Base-by-base conservation (phyloP, 2,329 filamentous ascomycete genomes). In the Volutella citrinella region DNA sequence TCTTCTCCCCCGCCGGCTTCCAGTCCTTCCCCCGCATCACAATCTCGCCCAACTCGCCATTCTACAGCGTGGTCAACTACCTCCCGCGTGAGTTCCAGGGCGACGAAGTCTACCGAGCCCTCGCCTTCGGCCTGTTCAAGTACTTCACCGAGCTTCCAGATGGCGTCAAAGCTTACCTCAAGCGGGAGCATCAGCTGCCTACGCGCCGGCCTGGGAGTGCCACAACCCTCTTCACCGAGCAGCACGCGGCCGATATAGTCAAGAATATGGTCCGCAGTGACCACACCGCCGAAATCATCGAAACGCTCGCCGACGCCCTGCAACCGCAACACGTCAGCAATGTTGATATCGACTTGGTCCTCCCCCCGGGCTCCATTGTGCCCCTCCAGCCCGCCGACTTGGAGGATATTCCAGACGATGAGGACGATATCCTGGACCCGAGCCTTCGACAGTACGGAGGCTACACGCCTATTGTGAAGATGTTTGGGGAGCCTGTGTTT, bases 11-110 rank as follows among this genome's bases (percentile, higher is more conserved):
- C 4, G 90, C 88, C 46, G 93, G 93, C 48, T 84, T 94, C 51
- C 84, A 87, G 56, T 91, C 85, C 50, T 98, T 91, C 59, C 82
- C 87, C 40, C 87, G 91, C 53, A 80, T 98, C 49, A 95, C 91
- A 41, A 83, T 97, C 47, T 94, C 91, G 16, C 93, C 93, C 27
- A 94, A 86, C 55, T 95, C 91, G 28, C 81, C 88, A 32, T 84
- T 94, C 55, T 97, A 97, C 63, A 78, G 81, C 48, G 91, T 90
- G 34, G 93, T 98, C 60, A 82, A 87, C 58, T 81, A 90, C 59
- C 76, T 98, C 26, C 89, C 93, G 25, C 84, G 89, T 57, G 91
- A 96, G 59, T 89, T 90, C 63, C 93, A 97, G 68, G 91, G 91
- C 54, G 91, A 97, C 60, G 91, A 97, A 63, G 74, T 95, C 46